phyloP scores from a whole-genome alignment of 495 filamentous ascomycete genomes.

The Daldinia vernicosa region DNA sequence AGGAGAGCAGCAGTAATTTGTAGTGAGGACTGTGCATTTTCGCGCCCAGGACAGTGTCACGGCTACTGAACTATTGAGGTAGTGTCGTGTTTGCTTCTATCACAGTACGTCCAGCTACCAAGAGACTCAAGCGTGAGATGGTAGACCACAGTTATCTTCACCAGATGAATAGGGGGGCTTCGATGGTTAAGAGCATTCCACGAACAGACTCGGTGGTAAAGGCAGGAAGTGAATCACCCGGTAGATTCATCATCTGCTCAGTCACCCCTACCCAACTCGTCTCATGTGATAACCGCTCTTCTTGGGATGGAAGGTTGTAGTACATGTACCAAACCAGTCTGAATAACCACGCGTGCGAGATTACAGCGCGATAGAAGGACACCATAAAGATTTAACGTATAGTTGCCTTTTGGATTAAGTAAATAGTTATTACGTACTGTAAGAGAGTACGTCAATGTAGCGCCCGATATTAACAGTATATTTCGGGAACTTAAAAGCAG shows the following conservation, averaged over 20 bases:
- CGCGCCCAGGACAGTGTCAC: background rate
- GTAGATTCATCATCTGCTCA: background rate
- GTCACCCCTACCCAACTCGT: background rate
- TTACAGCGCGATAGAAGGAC: background rate
- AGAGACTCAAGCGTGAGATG: background rate
- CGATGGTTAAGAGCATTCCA: background rate
- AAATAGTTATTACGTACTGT: background rate
- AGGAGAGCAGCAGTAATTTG: background rate
- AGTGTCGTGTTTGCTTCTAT: constrained; percentile 8
- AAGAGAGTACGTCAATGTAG: background rate
- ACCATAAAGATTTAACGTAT: background rate
- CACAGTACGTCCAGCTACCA: constrained; percentile 3
- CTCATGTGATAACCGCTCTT: background rate
- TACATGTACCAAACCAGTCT: background rate
- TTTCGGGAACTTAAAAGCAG: background rate
- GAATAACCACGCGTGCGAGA: background rate
- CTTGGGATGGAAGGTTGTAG: background rate
- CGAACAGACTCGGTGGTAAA: background rate
- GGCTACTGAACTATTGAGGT: background rate
- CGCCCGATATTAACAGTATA: background rate
- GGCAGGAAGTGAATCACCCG: background rate
- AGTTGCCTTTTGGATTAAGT: background rate
- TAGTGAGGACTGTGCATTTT: background rate
- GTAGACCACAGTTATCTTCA: background rate
- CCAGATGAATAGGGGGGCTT: background rate